Base-by-base conservation (phyloP, 176 grass and related monocot genomes). In the Hordeum vulgare region DNA sequence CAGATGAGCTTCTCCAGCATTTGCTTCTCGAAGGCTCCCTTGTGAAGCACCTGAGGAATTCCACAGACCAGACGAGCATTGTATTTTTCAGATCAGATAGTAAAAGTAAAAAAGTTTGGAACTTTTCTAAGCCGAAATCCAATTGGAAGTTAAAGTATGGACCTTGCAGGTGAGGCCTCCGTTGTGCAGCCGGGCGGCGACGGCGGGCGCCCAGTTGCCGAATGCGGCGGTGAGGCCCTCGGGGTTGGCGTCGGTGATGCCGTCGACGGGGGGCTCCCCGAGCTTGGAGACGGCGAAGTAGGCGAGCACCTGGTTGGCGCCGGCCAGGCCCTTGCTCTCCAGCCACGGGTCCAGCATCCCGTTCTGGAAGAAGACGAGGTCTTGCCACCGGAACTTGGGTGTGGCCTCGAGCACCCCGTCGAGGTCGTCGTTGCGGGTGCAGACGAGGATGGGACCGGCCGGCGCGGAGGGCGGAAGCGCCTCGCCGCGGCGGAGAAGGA, bases 301-400 rank as follows among this genome's bases (percentile, higher is more conserved):
- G 9, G 96, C 96, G 67, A 98, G 81, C 2, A 98, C 93, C 81
- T 98, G 96, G 74, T 95, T 92, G 14, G 96, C 82, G 36, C 93
- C 85, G 66, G 81, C 87, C 54, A 98, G 69, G 15, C 96, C 96
- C 80, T 98, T 95, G 85, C 89, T 98, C 76, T 95, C 42, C 2
- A 98, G 88, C 96, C 96, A 98, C 20, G 96, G 96, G 15, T 98
- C 96, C 66, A 98, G 75, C 96, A 98, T 98, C 13, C 96, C 96
- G 71, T 98, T 98, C 96, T 98, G 96, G 87, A 98, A 95, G 81
- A 98, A 98, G 61, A 98, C 93, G 77, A 98, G 91, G 89, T 98
- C 96, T 88, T 18, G 73, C 96, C 92, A 95, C 3, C 92, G 92
- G 34, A 92, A 95, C 18, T 36, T 84, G 3, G 96, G 95, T 8